Evolutionary conservation across 2,329 filamentous ascomycete species (phyloP).

Genomic region (Cordyceps sp.): DNA sequence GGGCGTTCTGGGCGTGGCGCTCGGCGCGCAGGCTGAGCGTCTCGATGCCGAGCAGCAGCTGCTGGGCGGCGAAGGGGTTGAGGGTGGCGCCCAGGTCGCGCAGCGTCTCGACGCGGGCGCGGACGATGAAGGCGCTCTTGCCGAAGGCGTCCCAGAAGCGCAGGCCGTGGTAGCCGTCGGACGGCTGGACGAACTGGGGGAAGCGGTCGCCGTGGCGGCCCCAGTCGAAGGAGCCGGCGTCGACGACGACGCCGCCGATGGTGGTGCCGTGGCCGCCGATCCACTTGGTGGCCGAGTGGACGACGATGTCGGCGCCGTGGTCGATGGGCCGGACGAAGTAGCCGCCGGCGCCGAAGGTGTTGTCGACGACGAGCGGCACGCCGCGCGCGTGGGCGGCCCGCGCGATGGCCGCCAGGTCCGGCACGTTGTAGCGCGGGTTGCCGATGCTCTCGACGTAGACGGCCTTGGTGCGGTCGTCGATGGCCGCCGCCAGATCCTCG

Average conservation of each 20-base stretch:
- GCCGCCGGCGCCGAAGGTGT: slow-evolving; percentile 88
- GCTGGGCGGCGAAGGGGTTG: slow-evolving; percentile 85
- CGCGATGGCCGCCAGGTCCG: slow-evolving; percentile 75
- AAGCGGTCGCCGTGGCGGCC: slow-evolving; percentile 69
- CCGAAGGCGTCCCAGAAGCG: slow-evolving; percentile 94
- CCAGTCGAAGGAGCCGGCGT: slow-evolving; percentile 91
- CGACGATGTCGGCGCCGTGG: slow-evolving; percentile 83
- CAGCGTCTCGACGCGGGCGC: slow-evolving; percentile 75
- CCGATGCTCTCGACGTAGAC: slow-evolving; percentile 86
- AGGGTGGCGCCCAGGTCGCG: slow-evolving; percentile 71
- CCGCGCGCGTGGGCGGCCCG: slow-evolving; percentile 58
- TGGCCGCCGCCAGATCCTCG: slow-evolving; percentile 62
- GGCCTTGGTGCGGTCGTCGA: slow-evolving; percentile 87
- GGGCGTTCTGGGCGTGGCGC: slow-evolving; percentile 70
- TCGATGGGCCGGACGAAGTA: slow-evolving; percentile 78
- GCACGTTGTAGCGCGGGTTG: slow-evolving; percentile 86
- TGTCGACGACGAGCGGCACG: slow-evolving; percentile 61
- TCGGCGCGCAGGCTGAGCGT: slow-evolving; percentile 77
- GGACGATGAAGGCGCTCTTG: slow-evolving; percentile 63
- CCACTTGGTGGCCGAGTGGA: slow-evolving; percentile 94
- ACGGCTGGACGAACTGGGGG: slow-evolving; percentile 81
- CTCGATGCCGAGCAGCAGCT: slow-evolving; percentile 77
- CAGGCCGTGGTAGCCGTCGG: slow-evolving; percentile 79
- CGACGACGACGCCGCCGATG: slow-evolving; percentile 71
- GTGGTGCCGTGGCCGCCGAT: slow-evolving; percentile 93